phyloP scores from a whole-genome alignment of 257 asterid species.

The Solanum pennellii region DNA sequence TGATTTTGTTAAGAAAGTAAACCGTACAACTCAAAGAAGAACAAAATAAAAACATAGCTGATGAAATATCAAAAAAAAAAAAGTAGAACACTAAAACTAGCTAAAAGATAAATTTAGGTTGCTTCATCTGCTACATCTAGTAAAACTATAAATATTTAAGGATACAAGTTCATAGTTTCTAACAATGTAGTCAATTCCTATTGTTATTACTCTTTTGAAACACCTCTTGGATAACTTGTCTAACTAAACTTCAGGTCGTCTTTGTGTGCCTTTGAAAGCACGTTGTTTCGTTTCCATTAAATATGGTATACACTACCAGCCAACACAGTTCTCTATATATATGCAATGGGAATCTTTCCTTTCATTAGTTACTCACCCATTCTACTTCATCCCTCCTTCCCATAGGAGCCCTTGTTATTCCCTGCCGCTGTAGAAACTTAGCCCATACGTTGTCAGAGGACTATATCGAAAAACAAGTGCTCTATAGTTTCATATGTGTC shows the following conservation, averaged over 20 bases:
- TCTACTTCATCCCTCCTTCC: not conserved
- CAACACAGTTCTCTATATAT: too few species aligned
- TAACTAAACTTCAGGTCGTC: not conserved
- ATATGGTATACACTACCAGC: too few species aligned
- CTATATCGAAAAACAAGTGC: too few species aligned
- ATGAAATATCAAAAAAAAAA: too few species aligned
- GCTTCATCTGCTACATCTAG: too few species aligned
- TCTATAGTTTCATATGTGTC: not conserved
- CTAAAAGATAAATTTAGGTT: too few species aligned
- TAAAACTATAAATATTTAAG: too few species aligned
- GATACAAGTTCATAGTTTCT: too few species aligned
- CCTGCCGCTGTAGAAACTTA: not conserved
- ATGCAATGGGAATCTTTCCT: not conserved
- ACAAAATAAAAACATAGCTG: too few species aligned
- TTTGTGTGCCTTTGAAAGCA: not conserved
- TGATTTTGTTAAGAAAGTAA: not conserved
- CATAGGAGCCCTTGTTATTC: not conserved
- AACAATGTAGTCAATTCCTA: too few species aligned
- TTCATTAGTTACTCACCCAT: not conserved
- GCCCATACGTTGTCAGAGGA: too few species aligned
- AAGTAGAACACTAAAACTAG: too few species aligned
- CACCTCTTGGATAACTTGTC: not conserved
- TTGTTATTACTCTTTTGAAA: not conserved
- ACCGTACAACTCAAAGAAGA: not conserved
- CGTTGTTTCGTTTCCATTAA: not conserved